Percentiles rank a stretch among this genome's conserved stretches.
These are phyloP conservation scores for Ophioceras dolichostomum DNA, from an alignment of 2,329 filamentous ascomycete genomes.

Conservation along the genomic window DNA sequence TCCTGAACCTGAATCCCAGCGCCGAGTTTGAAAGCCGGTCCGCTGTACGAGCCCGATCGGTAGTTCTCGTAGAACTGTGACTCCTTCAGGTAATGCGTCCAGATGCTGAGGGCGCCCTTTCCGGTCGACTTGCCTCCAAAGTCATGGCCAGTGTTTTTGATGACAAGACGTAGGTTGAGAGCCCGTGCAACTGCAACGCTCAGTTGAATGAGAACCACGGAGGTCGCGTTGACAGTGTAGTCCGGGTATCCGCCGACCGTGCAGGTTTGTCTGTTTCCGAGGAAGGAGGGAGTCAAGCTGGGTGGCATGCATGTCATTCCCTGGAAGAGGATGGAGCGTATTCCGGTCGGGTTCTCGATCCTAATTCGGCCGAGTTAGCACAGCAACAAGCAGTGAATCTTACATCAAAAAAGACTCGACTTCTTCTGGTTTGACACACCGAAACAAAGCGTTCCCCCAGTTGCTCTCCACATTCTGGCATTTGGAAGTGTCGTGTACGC, in stretches of 20 bases:
- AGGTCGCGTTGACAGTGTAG: slow-evolving; percentile 2
- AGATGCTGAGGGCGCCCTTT: slow-evolving; percentile 14
- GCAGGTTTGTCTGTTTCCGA: slow-evolving; percentile 1
- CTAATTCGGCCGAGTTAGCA: too few relatives aligned
- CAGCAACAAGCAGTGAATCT: too few relatives aligned
- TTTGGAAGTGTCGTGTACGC: neutral
- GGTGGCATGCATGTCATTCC: slow-evolving; percentile 7
- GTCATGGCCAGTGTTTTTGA: slow-evolving; percentile 24
- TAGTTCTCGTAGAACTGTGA: slow-evolving; percentile 34
- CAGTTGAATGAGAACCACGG: slow-evolving; percentile 19
- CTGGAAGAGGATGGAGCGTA: slow-evolving; percentile 6
- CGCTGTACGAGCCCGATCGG: slow-evolving; percentile 11
- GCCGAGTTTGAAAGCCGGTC: slow-evolving; percentile 25
- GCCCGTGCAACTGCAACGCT: slow-evolving; percentile 21
- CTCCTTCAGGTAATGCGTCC: slow-evolving; percentile 6
- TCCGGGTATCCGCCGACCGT: neutral
- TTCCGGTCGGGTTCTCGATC: slow-evolving; percentile 5
- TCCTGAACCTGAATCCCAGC: slow-evolving; percentile 38
- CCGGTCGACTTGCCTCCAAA: slow-evolving; percentile 19
- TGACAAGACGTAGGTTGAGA: slow-evolving; percentile 18
- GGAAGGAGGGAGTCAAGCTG: slow-evolving; percentile 1
- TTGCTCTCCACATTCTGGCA: slow-evolving; percentile 1
- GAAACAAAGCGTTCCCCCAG: slow-evolving; percentile 1
- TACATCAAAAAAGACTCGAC: too few relatives aligned
- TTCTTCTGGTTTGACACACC: too few relatives aligned